A percentile compares a stretch with the other conserved stretches of the same genome.
Conservation (phyloP, 768 basidiomycete genomes). For the Nevesoporus exiguus region DNA sequence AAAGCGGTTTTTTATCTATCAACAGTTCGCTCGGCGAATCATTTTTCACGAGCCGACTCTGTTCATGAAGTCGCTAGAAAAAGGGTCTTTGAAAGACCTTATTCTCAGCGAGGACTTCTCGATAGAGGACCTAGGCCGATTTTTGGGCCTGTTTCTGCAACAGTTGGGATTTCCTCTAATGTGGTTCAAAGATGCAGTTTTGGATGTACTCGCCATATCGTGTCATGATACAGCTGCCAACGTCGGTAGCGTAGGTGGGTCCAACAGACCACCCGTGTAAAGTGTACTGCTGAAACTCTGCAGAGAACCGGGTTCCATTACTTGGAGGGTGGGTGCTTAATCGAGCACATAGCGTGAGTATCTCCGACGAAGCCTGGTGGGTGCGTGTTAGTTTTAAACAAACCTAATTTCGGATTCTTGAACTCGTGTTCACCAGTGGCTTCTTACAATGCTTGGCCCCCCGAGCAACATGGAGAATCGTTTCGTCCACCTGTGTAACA, state of each 20-base stretch:
- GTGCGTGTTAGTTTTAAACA: conserved; percentile 17
- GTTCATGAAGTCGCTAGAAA: conserved; percentile 28
- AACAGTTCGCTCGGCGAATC: conserved; percentile 30
- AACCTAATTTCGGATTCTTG: too few species aligned
- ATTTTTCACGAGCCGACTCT: conserved; percentile 29
- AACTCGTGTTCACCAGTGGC: background rate
- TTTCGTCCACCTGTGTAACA: conserved; percentile 31
- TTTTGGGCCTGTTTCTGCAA: conserved; percentile 1
- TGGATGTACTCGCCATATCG: conserved; percentile 22
- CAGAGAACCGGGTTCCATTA: conserved; percentile 20
- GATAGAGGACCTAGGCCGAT: conserved; percentile 17
- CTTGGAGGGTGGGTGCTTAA: conserved; percentile 35
- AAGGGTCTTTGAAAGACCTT: conserved; percentile 33
- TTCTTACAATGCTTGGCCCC: conserved; percentile 6
- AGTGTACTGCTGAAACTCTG: background rate
- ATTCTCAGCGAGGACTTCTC: conserved; percentile 31
- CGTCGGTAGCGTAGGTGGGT: conserved; percentile 9
- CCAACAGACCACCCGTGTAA: too few species aligned
- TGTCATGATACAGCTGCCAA: conserved; percentile 7
- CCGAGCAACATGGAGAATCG: conserved; percentile 27
- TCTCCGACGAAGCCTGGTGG: conserved; percentile 33
- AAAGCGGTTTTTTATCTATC: conserved; percentile 1
- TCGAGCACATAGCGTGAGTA: conserved; percentile 13
- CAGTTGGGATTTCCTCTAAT: conserved; percentile 15
- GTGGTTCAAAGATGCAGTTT: conserved; percentile 29